Conservation (phyloP, 805 yeast genomes). For the Schizosaccharomyces japonicus region DNA sequence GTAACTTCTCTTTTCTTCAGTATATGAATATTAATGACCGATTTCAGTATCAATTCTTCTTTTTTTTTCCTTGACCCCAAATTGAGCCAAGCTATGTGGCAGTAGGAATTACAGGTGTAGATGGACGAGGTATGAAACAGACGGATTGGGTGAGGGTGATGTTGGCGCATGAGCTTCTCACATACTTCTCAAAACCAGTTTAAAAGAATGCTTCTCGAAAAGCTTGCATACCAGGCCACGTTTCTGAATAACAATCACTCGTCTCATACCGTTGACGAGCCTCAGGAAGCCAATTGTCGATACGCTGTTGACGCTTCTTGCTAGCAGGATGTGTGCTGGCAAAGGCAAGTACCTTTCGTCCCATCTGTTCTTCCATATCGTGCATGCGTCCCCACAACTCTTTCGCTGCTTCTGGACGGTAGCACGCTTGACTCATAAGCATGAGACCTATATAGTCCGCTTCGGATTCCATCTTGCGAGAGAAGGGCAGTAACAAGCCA, state of each 20-base stretch:
- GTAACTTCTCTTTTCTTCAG: too few relatives aligned
- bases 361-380: constrained; percentile 9
- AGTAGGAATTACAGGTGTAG: too few relatives aligned
- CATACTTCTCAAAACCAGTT: too few relatives aligned
- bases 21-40: too few relatives aligned
- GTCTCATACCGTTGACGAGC: constrained; percentile 4
- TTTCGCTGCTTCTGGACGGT: constrained; percentile 49
- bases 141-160: too few relatives aligned
- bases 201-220: background rate
- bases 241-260: constrained; percentile 1
- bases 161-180: too few relatives aligned
- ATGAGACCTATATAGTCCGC: constrained; percentile 87
- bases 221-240: background rate
- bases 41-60: too few relatives aligned
- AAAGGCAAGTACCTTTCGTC: constrained; percentile 27
- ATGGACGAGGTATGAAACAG: too few relatives aligned
- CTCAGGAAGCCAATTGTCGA: constrained; percentile 29
- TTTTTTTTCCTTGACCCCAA: too few relatives aligned
- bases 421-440: constrained; percentile 80
- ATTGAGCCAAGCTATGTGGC: too few relatives aligned
- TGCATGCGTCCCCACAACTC: constrained; percentile 72
- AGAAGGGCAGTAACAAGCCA: constrained; percentile 52
- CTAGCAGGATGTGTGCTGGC: constrained; percentile 80
- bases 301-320: constrained; percentile 41
- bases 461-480: constrained; percentile 83